Conservation (phyloP, 257 asterid species). For the Przewalskia tangutica region DNA sequence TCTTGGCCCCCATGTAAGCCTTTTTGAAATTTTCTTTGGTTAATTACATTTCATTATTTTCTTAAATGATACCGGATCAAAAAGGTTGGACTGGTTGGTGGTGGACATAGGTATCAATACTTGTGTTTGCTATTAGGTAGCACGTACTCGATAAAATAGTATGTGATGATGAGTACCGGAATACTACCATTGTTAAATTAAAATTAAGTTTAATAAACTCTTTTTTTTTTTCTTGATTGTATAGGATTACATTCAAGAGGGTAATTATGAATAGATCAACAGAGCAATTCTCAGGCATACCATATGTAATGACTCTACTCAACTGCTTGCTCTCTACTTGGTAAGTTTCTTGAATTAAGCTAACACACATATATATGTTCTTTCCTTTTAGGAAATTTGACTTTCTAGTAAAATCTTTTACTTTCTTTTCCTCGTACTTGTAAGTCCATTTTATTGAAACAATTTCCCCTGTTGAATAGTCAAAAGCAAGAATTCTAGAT, state of each 20-base stretch:
- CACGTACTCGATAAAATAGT: neutral
- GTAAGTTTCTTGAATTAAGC: slow-evolving; percentile 11
- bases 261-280: slow-evolving; percentile 38
- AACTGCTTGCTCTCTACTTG: slow-evolving; percentile 54
- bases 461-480: neutral
- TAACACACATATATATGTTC: neutral
- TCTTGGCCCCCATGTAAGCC: slow-evolving; percentile 67
- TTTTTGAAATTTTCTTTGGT: neutral
- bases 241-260: slow-evolving; percentile 57
- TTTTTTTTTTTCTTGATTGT: neutral
- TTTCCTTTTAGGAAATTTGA: neutral
- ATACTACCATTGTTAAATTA: neutral
- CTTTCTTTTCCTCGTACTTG: neutral
- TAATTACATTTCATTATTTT: too few species aligned
- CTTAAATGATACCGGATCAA: too few species aligned
- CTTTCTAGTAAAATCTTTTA: neutral
- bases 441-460: neutral
- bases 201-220: neutral
- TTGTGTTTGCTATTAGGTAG: too few species aligned
- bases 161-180: too few species aligned
- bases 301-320: slow-evolving; percentile 58
- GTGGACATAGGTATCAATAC: too few species aligned
- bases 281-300: slow-evolving; percentile 60
- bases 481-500: neutral
- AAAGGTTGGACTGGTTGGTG: too few species aligned